A percentile compares a stretch with the other conserved stretches of the same genome.
Evolutionary conservation across 176 grass and related monocot species (phyloP).

Genomic region (Echinochloa phyllopogon): DNA sequence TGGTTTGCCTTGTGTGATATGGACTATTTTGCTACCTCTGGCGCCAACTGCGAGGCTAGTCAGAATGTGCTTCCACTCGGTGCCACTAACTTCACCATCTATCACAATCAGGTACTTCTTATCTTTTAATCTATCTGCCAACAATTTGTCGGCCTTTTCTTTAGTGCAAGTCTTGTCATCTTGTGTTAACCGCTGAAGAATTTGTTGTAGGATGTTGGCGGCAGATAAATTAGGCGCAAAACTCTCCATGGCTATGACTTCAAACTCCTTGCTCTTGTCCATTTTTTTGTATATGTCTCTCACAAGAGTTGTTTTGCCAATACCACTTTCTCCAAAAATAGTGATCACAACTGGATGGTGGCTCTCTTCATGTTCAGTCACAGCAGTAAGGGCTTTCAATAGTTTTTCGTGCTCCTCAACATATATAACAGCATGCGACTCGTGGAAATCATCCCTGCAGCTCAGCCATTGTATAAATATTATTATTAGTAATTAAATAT

Average conservation of each 20-base stretch:
- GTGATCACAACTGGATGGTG: neutral
- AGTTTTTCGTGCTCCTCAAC: neutral
- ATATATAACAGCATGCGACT: neutral
- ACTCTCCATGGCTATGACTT: neutral
- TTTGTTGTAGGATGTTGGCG: slow-evolving; percentile 28
- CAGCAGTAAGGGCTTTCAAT: too few species aligned
- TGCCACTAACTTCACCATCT: slow-evolving; percentile 37
- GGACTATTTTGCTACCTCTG: slow-evolving; percentile 21
- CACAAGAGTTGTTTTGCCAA: slow-evolving; percentile 37
- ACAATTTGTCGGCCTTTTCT: rapidly evolving
- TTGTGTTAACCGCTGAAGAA: neutral
- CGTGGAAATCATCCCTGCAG: neutral
- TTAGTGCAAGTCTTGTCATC: neutral
- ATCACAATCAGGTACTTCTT: slow-evolving; percentile 30
- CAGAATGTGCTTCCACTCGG: slow-evolving; percentile 26
- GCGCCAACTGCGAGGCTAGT: neutral
- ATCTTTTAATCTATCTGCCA: neutral
- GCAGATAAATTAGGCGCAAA: slow-evolving; percentile 22
- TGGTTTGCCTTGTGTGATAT: slow-evolving; percentile 12
- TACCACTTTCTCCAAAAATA: slow-evolving; percentile 3
- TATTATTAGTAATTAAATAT: neutral
- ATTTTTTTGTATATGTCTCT: neutral
- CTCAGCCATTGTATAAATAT: neutral
- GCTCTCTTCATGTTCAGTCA: neutral
- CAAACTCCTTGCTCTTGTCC: neutral